A percentile compares a stretch with the other conserved stretches of the same genome.
These are phyloP conservation scores for Marasmius fiardii DNA, from an alignment of 1,284 basidiomycete genomes.

Conservation along the genomic window DNA sequence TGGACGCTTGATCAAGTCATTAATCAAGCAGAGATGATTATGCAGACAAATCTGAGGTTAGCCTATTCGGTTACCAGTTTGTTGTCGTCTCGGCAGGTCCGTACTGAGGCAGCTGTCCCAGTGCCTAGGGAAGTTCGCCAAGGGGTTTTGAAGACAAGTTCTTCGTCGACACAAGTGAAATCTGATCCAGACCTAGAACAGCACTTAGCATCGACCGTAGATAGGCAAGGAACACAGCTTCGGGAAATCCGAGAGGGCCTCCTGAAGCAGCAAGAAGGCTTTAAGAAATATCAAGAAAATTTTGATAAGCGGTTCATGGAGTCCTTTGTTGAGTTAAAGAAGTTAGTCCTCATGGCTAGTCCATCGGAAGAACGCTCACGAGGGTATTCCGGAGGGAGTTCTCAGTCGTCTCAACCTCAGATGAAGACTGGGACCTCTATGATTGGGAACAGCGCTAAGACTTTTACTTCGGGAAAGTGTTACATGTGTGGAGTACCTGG, in stretches of 20 bases:
- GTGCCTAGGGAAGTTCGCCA: not conserved
- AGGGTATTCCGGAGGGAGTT: no score
- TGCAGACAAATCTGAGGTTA: not conserved
- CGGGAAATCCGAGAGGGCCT: no score
- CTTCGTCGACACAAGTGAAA: no score
- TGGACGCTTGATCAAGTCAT: not conserved
- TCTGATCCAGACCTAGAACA: no score
- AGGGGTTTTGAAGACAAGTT: not conserved
- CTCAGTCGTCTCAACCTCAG: not conserved
- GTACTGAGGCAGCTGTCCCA: not conserved
- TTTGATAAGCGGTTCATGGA: not conserved
- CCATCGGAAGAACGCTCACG: no score
- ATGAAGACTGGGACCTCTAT: not conserved
- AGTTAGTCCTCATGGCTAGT: no score
- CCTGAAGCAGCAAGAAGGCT: no score
- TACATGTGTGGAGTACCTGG: not conserved
- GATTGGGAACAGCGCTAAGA: not conserved
- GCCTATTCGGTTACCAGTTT: not conserved
- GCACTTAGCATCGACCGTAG: not conserved
- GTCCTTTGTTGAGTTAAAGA: not conserved
- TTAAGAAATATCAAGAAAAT: not conserved
- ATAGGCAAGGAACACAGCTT: not conserved
- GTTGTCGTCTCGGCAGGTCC: no score
- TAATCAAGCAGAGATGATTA: not conserved
- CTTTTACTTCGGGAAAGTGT: not conserved